These are phyloP conservation scores for Oxyria digyna DNA, from an alignment of 148 eudicot genomes.

Conservation along the genomic window DNA sequence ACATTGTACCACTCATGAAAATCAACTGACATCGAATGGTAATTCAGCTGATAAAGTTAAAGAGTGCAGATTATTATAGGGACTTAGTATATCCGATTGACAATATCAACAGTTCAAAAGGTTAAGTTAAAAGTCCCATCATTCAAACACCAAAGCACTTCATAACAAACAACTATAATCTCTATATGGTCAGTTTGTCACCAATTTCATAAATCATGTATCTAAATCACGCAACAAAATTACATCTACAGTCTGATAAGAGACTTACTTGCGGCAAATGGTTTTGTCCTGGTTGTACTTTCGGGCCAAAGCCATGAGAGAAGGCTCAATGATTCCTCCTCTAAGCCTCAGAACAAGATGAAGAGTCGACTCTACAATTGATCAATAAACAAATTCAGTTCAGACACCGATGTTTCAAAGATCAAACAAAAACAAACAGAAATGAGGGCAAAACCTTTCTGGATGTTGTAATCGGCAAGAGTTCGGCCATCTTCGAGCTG, in stretches of 20 bases:
- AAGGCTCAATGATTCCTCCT: conserved; percentile 47
- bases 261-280: conserved; percentile 40
- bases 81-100: conserved; percentile 11
- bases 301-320: conserved; percentile 37
- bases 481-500: conserved; percentile 29
- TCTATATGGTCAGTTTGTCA: too few species aligned
- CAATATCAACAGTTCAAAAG: conserved; percentile 6
- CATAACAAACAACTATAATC: background rate
- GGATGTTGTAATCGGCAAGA: conserved; percentile 28
- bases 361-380: conserved; percentile 29
- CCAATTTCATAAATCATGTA: background rate
- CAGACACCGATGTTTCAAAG: background rate
- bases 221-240: background rate
- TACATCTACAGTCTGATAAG: background rate
- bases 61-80: conserved; percentile 13
- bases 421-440: background rate
- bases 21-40: conserved; percentile 14
- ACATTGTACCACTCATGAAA: conserved; percentile 14
- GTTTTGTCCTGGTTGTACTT: conserved; percentile 43
- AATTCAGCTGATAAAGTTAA: conserved; percentile 14
- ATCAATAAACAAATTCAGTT: background rate
- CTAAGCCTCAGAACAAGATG: conserved; percentile 42
- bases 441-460: conserved; percentile 14
- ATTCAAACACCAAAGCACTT: background rate
- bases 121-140: conserved; percentile 4